Base-by-base conservation (phyloP, 2,329 filamentous ascomycete genomes). In the Coleophoma eucalyptorum region DNA sequence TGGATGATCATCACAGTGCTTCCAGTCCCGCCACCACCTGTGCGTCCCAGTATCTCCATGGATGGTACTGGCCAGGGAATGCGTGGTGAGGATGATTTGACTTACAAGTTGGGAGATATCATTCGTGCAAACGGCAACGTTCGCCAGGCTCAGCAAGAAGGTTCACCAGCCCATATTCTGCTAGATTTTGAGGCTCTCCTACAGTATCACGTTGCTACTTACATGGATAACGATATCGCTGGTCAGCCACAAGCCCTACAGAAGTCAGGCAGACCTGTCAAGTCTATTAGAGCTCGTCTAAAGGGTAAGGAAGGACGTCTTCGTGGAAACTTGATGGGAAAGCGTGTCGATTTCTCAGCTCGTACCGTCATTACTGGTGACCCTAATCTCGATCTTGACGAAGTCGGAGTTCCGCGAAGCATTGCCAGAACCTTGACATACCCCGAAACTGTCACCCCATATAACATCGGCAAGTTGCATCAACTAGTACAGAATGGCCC, bases 171-270 rank as follows among this genome's bases (percentile, higher is more conserved):
- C 57, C 94, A 99, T 70, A 90, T 97, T 58, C 83, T 91, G 15
- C 82, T 85, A 52, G 94, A 99, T 63, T 97, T 97, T 52, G 90
- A 96, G 69, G 84, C 87, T 56, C 75, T 99, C 32, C 77, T 99
- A 35, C 95, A 99, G 67, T 99, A 96, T 66, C 95, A 99, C 65
- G 92, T 99, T 53, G 95, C 95, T 41, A 99, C 95, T 1, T 96
- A 97, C 72, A 99, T 99, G 95, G 94, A 99, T 72, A 99, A 99
- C 64, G 93, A 99, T 68, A 97, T 97, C 71, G 94, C 95, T 56
- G 92, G 93, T 46, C 86, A 95, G 62, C 94, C 94, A 3, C 91
- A 94, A 62, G 93, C 94, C 3, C 78, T 97, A 65, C 95, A 99
- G 66, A 99, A 99, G 77, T 96, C 91, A 50, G 95, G 95, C 44